Percentiles rank a stretch among this genome's conserved stretches.
Conservation (phyloP, 306 rosid genomes). For the Medicago truncatula region MtrunA17r5.0-ANR NC_053046.1:27982501-27983000, state of each 20-base stretch:
- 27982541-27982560: constrained; percentile 20
- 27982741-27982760: constrained; percentile 29
- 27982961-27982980: constrained; percentile 87
- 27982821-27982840: constrained; percentile 53
- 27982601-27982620: constrained; percentile 65
- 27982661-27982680: constrained; percentile 73
- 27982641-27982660: constrained; percentile 71
- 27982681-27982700: constrained; percentile 65
- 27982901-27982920: constrained; percentile 87
- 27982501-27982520: constrained; percentile 59
- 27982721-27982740: constrained; percentile 83
- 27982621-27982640: constrained; percentile 68
- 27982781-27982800: background rate
- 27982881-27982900: constrained; percentile 81
- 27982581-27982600: constrained; percentile 12
- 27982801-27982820: background rate
- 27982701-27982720: constrained; percentile 70
- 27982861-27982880: constrained; percentile 82
- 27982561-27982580: constrained; percentile 17
- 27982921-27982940: constrained; percentile 89
- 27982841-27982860: constrained; percentile 78
- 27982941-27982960: constrained; percentile 93
- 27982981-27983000: constrained; percentile 84
- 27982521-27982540: constrained; percentile 35
- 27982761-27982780: background rate